A percentile compares a stretch with the other conserved stretches of the same genome.
Conservation (phyloP, 202 grass and related monocot species). For the Hordeum pubiflorum region DNA sequence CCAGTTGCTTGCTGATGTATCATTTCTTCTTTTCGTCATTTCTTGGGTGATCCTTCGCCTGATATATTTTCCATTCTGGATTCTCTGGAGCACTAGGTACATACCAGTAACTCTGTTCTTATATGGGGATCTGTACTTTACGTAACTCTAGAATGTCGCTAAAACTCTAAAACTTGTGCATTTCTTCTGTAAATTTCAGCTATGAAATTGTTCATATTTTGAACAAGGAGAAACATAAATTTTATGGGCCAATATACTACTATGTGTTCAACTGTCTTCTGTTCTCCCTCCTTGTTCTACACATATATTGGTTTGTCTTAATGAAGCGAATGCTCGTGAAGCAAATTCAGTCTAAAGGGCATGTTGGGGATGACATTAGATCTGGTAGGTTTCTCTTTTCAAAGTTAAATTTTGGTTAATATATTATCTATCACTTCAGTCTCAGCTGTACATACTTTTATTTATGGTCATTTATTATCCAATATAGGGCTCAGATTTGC, state of each 20-base stretch:
- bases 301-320: constrained; percentile 73
- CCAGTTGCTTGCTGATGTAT: constrained; percentile 40
- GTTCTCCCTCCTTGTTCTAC: constrained; percentile 64
- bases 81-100: constrained; percentile 81
- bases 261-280: constrained; percentile 84
- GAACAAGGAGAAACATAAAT: constrained; percentile 74
- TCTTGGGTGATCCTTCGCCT: constrained; percentile 55
- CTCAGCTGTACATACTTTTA: constrained; percentile 10
- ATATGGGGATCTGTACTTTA: background rate
- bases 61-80: constrained; percentile 70
- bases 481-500: constrained; percentile 17
- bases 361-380: constrained; percentile 72
- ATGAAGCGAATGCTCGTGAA: constrained; percentile 57
- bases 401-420: constrained; percentile 14
- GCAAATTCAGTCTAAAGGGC: constrained; percentile 55
- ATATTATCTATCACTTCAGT: background rate
- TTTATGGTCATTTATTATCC: constrained; percentile 7
- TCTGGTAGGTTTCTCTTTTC: constrained; percentile 48
- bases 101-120: constrained; percentile 12
- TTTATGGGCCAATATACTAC: constrained; percentile 79
- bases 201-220: constrained; percentile 63
- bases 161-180: constrained; percentile 22
- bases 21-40: constrained; percentile 59
- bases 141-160: background rate
- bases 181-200: constrained; percentile 36